phyloP scores from a whole-genome alignment of 2,329 filamentous ascomycete genomes.

The Boeremia exigua region DNA sequence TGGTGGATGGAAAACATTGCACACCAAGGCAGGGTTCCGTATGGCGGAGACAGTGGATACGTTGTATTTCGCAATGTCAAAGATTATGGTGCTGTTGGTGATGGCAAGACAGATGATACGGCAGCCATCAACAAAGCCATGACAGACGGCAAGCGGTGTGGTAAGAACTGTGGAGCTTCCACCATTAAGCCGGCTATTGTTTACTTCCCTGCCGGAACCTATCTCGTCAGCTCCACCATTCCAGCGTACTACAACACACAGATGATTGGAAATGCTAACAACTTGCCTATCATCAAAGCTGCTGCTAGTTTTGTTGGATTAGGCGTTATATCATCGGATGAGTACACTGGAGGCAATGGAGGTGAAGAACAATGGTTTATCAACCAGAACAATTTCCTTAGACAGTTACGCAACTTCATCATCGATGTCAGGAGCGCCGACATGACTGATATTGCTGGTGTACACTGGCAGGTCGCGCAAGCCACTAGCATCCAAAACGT shows the following conservation, averaged over 20 bases:
- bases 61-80: background rate
- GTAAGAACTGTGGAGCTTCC: conserved; percentile 60
- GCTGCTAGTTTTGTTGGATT: conserved; percentile 71
- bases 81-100: background rate
- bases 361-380: background rate
- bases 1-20: background rate
- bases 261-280: background rate
- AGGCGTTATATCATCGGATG: conserved; percentile 84
- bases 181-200: background rate
- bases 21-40: background rate
- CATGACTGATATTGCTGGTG: background rate
- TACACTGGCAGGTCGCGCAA: conserved; percentile 1
- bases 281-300: conserved; percentile 6
- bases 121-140: conserved; percentile 82
- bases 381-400: background rate
- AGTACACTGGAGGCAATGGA: conserved; percentile 63
- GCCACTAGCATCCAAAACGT: background rate
- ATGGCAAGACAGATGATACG: background rate
- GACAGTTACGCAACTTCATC: background rate
- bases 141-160: conserved; percentile 76
- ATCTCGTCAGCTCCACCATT: background rate
- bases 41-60: background rate
- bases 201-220: background rate
- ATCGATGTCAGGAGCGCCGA: background rate
- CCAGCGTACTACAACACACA: background rate